Evolutionary conservation across 2,329 filamentous ascomycete species (phyloP).

Genomic region (Stachybotrys echinatus): DNA sequence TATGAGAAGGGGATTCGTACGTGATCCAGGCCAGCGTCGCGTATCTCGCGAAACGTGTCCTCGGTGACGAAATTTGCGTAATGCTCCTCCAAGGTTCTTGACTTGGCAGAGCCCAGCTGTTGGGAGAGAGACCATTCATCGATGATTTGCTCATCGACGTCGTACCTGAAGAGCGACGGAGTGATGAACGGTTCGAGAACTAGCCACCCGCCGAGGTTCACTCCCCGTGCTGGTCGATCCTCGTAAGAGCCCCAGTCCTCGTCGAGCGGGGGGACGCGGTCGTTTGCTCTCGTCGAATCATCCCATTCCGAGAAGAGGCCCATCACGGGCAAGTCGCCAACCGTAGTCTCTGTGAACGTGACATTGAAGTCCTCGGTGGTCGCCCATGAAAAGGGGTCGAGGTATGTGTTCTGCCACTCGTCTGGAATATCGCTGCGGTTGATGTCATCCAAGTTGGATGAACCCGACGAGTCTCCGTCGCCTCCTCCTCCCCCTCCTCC

Average conservation of each 20-base stretch:
- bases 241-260: conserved; percentile 73
- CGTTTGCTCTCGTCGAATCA: conserved; percentile 72
- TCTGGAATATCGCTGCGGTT: conserved; percentile 54
- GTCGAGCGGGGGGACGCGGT: conserved; percentile 71
- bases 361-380: conserved; percentile 89
- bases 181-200: conserved; percentile 93
- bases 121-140: conserved; percentile 81
- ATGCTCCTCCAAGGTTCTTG: conserved; percentile 76
- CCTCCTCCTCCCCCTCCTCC: conserved; percentile 11
- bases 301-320: conserved; percentile 83
- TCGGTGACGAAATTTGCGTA: conserved; percentile 87
- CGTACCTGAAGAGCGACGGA: conserved; percentile 78
- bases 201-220: conserved; percentile 93
- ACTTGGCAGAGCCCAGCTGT: conserved; percentile 61
- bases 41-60: conserved; percentile 77
- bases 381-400: conserved; percentile 90
- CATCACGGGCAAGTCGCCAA: conserved; percentile 87
- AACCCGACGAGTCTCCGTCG: conserved; percentile 14
- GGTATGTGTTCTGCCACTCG: conserved; percentile 65
- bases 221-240: conserved; percentile 74
- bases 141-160: conserved; percentile 59
- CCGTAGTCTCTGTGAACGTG: conserved; percentile 80
- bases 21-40: conserved; percentile 85
- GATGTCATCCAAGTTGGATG: conserved; percentile 40
- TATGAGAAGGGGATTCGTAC: conserved; percentile 95